A percentile compares a stretch with the other conserved stretches of the same genome.
phyloP scores from a whole-genome alignment of 1,284 basidiomycete genomes.

The Meripilus lineatus region DNA sequence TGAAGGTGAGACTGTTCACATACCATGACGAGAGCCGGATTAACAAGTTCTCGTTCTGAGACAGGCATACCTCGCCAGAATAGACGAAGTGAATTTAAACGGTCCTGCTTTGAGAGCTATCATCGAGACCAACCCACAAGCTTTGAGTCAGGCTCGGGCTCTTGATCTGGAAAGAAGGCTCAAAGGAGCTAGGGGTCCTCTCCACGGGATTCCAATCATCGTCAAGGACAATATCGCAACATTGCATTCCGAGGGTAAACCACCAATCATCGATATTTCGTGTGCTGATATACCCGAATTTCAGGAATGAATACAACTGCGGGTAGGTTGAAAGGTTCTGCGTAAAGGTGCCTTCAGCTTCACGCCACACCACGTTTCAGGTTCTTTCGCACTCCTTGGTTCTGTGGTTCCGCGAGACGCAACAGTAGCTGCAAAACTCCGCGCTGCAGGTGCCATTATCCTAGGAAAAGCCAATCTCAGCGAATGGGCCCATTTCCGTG shows the following conservation, averaged over 20 bases:
- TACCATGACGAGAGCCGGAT: background rate
- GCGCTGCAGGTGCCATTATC: constrained; percentile 40
- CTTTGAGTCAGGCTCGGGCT: constrained; percentile 44
- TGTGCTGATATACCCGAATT: no score
- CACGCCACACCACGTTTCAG: constrained; percentile 16
- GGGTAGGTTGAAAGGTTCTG: background rate
- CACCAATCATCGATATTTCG: no score
- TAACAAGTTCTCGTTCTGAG: background rate
- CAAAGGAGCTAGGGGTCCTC: constrained; percentile 41
- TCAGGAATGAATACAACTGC: constrained; percentile 58
- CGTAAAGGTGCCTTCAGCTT: background rate
- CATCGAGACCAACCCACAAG: constrained; percentile 58
- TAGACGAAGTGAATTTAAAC: constrained; percentile 64
- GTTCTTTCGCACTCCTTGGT: constrained; percentile 36
- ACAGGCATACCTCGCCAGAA: constrained; percentile 67
- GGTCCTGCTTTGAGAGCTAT: constrained; percentile 59
- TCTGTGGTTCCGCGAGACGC: constrained; percentile 40
- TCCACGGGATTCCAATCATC: constrained; percentile 71
- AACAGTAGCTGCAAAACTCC: constrained; percentile 31
- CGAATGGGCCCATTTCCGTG: constrained; percentile 26
- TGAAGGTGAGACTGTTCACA: constrained; percentile 28
- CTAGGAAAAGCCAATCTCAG: constrained; percentile 30
- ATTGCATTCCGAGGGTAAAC: constrained; percentile 26
- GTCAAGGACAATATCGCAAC: constrained; percentile 69
- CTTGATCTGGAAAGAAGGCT: constrained; percentile 50